A percentile compares a stretch with the other conserved stretches of the same genome.
phyloP scores from a whole-genome alignment of 192 early-diverging fungal genomes.

The Chytriomyces confervae region DNA sequence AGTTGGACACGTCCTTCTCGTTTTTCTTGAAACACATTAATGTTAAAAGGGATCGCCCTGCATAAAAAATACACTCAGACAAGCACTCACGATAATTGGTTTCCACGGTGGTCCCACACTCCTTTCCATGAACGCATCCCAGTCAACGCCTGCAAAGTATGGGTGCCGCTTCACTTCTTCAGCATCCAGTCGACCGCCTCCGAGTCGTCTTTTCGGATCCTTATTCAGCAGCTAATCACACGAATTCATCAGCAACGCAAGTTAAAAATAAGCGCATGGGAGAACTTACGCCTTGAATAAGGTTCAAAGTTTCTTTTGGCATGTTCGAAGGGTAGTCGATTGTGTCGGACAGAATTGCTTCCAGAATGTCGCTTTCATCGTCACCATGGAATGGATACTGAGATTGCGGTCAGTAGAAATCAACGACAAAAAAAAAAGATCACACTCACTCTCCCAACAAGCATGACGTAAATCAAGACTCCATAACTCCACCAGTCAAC shows the following conservation, averaged over 20 bases:
- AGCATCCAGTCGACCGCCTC: constrained; percentile 83
- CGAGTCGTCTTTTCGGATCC: constrained; percentile 86
- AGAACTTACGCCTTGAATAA: constrained; percentile 76
- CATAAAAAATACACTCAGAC: not conserved
- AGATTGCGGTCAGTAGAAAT: not conserved
- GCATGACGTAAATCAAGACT: constrained; percentile 89
- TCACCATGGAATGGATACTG: constrained; percentile 95
- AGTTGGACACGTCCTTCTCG: constrained; percentile 93
- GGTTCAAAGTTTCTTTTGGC: constrained; percentile 87
- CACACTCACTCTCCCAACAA: constrained; percentile 66
- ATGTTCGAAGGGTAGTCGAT: constrained; percentile 94
- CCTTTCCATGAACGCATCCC: constrained; percentile 92
- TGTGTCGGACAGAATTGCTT: constrained; percentile 92
- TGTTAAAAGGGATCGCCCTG: not conserved
- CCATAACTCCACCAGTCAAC: constrained; percentile 99
- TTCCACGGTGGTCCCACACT: constrained; percentile 85
- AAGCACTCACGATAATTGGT: constrained; percentile 79
- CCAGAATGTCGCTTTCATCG: constrained; percentile 95
- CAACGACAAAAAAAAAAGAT: not conserved
- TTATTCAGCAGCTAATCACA: constrained; percentile 77
- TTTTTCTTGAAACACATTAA: constrained; percentile 41
- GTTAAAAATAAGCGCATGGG: not conserved
- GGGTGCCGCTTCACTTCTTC: constrained; percentile 95
- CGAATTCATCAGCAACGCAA: not conserved
- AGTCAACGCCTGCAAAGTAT: constrained; percentile 94